These are phyloP conservation scores for Blastobotrys elegans DNA, from an alignment of 1,139 yeast species.

Conservation along the genomic window DNA sequence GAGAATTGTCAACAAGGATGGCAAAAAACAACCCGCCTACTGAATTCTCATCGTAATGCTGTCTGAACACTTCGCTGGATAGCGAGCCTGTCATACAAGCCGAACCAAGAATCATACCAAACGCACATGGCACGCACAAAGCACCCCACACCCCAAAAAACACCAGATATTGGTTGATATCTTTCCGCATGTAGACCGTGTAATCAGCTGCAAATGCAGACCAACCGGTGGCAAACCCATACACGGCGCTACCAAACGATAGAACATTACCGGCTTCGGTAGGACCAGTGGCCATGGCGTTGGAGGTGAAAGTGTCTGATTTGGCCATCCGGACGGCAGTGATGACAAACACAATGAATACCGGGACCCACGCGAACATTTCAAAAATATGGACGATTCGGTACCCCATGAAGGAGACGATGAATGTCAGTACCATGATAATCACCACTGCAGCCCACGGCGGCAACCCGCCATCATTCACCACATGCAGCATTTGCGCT, in stretches of 20 bases:
- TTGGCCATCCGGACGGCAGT: conserved; percentile 72
- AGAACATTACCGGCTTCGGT: conserved; percentile 70
- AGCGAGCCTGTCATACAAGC: conserved; percentile 68
- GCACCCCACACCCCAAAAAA: conserved; percentile 63
- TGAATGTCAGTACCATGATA: conserved; percentile 60
- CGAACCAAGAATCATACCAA: conserved; percentile 79
- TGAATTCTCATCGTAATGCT: conserved; percentile 48
- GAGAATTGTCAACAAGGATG: conserved; percentile 68
- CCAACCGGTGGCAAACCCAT: conserved; percentile 95
- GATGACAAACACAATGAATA: conserved; percentile 62
- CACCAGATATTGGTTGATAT: conserved; percentile 52
- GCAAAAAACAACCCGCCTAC: conserved; percentile 82
- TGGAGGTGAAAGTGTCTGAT: conserved; percentile 54
- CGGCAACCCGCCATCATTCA: conserved; percentile 64
- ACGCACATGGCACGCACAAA: conserved; percentile 59
- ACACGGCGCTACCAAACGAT: conserved; percentile 79
- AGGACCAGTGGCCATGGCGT: conserved; percentile 40
- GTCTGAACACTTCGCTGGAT: conserved; percentile 44
- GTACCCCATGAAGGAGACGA: conserved; percentile 85
- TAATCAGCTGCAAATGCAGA: conserved; percentile 89
- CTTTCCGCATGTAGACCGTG: conserved; percentile 74
- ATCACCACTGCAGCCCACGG: conserved; percentile 90
- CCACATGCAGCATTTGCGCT: conserved; percentile 76
- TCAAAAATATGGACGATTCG: conserved; percentile 75
- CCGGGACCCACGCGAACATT: conserved; percentile 87